Evolutionary conservation across 306 rosid genomes (phyloP), one percentile per base, ranked within the genome.

Genomic region (Fagus crenata): DNA sequence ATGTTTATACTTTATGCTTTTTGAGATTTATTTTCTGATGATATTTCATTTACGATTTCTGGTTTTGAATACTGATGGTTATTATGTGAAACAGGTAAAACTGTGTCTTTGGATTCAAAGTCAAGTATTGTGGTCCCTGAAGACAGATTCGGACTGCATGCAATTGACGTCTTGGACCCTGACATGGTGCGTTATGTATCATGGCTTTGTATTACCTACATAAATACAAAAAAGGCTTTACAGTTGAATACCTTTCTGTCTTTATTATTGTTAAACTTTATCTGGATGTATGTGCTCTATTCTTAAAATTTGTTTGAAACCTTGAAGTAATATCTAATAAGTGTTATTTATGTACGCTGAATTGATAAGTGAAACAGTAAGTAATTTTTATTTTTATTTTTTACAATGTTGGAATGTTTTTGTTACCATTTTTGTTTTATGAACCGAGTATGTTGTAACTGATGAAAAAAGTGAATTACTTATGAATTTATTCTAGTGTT

Each of bases 111-210:
- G 78, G 96, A 95, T 87, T 49, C 78, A 37, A 89, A 90, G 67
- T 71, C 97, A 73, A 90, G 72, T 54, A 77, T 95, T 77, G 31
- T 31, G 64, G 92, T 95, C 46, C 99, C 99, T 15, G 96, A 95
- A 82, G 99, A 91, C 70, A 91, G 99, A 84, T 73, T 54, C 74
- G 97, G 99, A 67, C 96, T 95, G 51, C 41, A 82, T 79, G 93
- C 97, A 41, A 89, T 95, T 61, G 99, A 95, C 83, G 36, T 81
- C 71, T 81, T 95, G 91, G 99, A 95, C 79, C 99, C 97, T 73
- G 97, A 95, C 81, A 55, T 95, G 99, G 99, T 95, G 89, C 18
- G 89, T 73, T 22, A 67, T 75, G 54, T 69, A 9, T 40, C 39
- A 13, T 17, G 33, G n/a, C 49, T 63, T 72, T 8, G 32, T 13